Evolutionary conservation across 306 rosid genomes (phyloP).

Genomic region (Rosa lucieae): DNA sequence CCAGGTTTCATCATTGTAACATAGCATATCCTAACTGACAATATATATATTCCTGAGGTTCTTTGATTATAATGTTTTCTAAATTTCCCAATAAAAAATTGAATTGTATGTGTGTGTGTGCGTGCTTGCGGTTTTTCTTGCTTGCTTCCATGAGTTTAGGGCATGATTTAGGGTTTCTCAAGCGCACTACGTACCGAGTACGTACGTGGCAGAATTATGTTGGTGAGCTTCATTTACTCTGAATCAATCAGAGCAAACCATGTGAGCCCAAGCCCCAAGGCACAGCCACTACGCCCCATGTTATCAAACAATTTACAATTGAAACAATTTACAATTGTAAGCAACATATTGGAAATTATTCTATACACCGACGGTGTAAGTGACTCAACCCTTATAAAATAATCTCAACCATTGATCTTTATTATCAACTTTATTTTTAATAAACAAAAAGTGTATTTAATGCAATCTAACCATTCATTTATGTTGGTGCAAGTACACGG

Average conservation of each 20-base stretch:
- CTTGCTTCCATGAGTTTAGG: conserved; percentile 23
- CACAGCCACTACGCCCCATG: too few species aligned
- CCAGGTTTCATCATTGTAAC: not conserved
- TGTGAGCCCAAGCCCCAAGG: not conserved
- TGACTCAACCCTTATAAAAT: too few species aligned
- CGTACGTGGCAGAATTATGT: not conserved
- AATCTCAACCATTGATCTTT: too few species aligned
- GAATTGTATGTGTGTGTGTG: not conserved
- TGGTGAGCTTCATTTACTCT: not conserved
- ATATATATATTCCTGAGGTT: not conserved
- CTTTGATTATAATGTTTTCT: not conserved
- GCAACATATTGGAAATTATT: too few species aligned
- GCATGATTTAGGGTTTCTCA: conserved; percentile 10
- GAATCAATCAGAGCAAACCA: not conserved
- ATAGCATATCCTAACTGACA: not conserved
- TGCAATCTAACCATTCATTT: too few species aligned
- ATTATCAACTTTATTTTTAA: too few species aligned
- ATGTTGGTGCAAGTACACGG: too few species aligned
- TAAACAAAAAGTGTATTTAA: too few species aligned
- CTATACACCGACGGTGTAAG: too few species aligned
- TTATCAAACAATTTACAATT: too few species aligned
- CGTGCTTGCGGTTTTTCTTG: not conserved
- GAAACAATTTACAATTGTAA: too few species aligned
- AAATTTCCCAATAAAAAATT: not conserved
- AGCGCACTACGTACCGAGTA: not conserved